These are phyloP conservation scores for Globisporangium recalcitrans DNA, from an alignment of 352 stramenopile genomes.

Conservation along the genomic window DNA sequence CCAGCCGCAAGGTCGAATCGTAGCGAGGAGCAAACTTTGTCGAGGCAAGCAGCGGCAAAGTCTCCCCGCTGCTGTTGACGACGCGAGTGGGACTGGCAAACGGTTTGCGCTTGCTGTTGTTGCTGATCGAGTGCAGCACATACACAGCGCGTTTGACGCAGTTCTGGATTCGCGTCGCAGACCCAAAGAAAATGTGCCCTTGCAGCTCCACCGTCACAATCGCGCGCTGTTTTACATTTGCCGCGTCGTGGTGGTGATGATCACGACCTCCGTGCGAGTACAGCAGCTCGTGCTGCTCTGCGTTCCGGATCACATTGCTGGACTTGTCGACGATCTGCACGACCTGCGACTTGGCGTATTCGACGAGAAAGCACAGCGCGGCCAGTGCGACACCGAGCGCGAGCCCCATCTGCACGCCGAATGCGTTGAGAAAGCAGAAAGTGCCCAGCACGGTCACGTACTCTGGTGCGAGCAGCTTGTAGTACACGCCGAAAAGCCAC, in stretches of 20 bases:
- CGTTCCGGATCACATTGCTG: constrained; percentile 60
- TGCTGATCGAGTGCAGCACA: constrained; percentile 17
- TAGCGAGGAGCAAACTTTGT: constrained; percentile 1
- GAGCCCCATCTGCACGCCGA: constrained; percentile 89
- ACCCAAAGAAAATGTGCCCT: constrained; percentile 78
- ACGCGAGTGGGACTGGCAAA: background rate
- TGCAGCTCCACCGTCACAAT: constrained; percentile 68
- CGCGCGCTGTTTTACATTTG: constrained; percentile 30
- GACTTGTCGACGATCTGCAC: constrained; percentile 54
- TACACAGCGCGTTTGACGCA: constrained; percentile 63
- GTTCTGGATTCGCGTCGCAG: constrained; percentile 61
- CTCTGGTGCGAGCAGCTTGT: constrained; percentile 69
- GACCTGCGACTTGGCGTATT: constrained; percentile 63
- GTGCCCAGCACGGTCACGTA: constrained; percentile 89
- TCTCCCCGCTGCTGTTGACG: constrained; percentile 12
- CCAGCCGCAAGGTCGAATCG: constrained; percentile 17
- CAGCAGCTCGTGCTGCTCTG: constrained; percentile 51
- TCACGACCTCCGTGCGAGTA: constrained; percentile 16
- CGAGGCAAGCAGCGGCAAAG: constrained; percentile 24
- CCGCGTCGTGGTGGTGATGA: constrained; percentile 13
- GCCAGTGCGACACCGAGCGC: constrained; percentile 37
- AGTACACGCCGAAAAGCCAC: constrained; percentile 55
- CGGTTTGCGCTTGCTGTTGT: background rate
- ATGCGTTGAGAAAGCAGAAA: constrained; percentile 87
- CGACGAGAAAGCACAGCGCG: constrained; percentile 79